Evolutionary conservation across 2,329 filamentous ascomycete genomes (phyloP).

Genomic region (Aspergillus persii): DNA sequence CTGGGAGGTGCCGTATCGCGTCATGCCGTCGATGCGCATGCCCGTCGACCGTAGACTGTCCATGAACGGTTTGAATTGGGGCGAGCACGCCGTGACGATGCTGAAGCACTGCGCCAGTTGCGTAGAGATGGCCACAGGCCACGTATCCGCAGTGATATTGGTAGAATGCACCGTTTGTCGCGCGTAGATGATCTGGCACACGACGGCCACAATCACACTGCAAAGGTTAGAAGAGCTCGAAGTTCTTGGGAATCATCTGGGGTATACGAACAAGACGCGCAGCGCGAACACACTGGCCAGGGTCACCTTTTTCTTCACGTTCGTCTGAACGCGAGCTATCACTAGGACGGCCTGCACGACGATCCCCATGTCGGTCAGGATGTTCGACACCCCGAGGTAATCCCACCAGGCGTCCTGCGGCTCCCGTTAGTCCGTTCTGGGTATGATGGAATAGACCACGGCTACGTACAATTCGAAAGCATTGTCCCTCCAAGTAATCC

Average conservation of each 20-base stretch:
- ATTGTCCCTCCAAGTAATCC: conserved; percentile 20
- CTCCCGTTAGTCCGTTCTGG: too few relatives aligned
- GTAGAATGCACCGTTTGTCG: conserved; percentile 5
- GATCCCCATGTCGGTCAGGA: conserved; percentile 25
- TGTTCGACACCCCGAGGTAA: conserved; percentile 25
- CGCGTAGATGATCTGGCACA: conserved; percentile 22
- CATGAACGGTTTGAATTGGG: conserved; percentile 33
- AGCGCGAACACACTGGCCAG: conserved; percentile 21
- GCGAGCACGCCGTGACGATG: conserved; percentile 29
- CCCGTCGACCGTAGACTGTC: conserved; percentile 29
- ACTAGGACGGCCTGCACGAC: conserved; percentile 23
- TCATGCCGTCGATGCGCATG: conserved; percentile 23
- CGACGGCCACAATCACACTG: conserved; percentile 25
- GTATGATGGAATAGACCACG: not conserved
- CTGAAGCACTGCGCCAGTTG: conserved; percentile 24
- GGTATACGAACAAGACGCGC: conserved; percentile 22
- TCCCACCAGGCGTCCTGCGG: conserved; percentile 23
- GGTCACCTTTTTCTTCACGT: conserved; percentile 16
- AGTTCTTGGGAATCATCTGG: not conserved
- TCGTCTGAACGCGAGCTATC: conserved; percentile 23
- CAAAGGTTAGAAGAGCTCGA: not conserved
- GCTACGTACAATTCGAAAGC: conserved; percentile 20
- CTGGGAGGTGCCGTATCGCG: conserved; percentile 15
- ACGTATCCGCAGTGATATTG: conserved; percentile 22
- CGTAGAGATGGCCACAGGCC: conserved; percentile 18